Percentiles rank a stretch among this genome's conserved stretches.
Evolutionary conservation across 2,329 filamentous ascomycete species (phyloP).

Genomic region (Paramyrothecium sp.): DNA sequence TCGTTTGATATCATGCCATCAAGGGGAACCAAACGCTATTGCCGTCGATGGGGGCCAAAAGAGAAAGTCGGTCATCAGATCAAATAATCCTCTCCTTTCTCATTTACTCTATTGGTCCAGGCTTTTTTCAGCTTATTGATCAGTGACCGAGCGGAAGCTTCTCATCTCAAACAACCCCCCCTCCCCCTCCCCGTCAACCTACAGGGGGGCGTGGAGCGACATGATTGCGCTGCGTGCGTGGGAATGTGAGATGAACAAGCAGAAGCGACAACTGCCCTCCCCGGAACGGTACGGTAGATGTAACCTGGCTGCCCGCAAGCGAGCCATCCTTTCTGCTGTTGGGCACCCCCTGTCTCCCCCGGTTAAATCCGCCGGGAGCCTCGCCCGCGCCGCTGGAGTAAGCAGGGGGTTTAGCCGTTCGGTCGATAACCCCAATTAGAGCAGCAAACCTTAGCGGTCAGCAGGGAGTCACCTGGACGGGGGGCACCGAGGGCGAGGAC

Average conservation of each 20-base stretch:
- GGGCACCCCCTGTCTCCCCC: neutral
- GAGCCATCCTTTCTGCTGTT: neutral
- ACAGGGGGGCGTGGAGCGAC: neutral
- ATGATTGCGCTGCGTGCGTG: neutral
- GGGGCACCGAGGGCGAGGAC: neutral
- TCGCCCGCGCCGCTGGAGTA: neutral
- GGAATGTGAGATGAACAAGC: neutral
- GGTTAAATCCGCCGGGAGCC: neutral
- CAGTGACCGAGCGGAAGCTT: neutral
- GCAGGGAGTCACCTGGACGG: neutral
- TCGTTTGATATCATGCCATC: neutral
- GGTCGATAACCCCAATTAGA: neutral
- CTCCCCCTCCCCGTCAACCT: neutral
- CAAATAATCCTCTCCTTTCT: neutral
- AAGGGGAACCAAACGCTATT: neutral
- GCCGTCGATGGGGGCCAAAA: no score
- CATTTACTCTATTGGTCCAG: neutral
- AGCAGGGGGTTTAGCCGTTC: neutral
- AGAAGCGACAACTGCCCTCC: neutral
- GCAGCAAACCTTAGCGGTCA: neutral
- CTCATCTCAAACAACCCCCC: no score
- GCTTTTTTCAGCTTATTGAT: neutral
- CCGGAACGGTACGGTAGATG: neutral
- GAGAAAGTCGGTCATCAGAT: no score
- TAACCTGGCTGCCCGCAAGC: neutral